Conservation (phyloP, 192 early-diverging fungal genomes). For the Podochytrium sp. region DNA sequence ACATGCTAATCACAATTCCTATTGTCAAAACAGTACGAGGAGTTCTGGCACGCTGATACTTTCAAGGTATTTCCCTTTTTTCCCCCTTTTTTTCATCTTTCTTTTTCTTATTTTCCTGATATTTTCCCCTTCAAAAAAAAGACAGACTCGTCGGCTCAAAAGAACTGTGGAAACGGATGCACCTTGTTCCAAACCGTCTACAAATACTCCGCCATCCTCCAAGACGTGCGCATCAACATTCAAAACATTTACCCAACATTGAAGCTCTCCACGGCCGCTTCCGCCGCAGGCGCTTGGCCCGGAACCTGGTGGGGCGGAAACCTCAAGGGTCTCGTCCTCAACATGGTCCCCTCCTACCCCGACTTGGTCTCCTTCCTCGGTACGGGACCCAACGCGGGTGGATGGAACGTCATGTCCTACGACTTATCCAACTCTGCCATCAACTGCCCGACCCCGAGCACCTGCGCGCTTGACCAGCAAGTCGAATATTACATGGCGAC, state of each 20-base stretch:
- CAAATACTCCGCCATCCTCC: constrained; percentile 44
- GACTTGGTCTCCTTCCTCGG: constrained; percentile 4
- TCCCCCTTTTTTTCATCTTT: too few species aligned
- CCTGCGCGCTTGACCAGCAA: constrained; percentile 3
- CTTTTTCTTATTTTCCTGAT: too few species aligned
- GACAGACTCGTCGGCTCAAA: not conserved
- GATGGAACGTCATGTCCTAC: constrained; percentile 25
- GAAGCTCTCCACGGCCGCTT: constrained; percentile 26
- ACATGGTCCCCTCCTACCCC: constrained; percentile 6
- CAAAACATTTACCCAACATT: constrained; percentile 51
- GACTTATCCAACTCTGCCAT: constrained; percentile 10
- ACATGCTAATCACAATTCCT: too few species aligned
- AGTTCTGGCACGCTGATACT: constrained; percentile 25
- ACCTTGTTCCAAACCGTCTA: constrained; percentile 22
- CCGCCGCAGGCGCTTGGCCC: constrained; percentile 17
- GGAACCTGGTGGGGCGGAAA: constrained; percentile 29
- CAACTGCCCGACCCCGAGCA: constrained; percentile 2
- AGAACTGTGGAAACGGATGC: not conserved
- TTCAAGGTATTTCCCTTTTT: too few species aligned
- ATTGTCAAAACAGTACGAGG: too few species aligned
- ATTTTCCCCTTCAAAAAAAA: too few species aligned
- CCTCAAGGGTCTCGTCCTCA: constrained; percentile 3
- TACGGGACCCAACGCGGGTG: constrained; percentile 14
- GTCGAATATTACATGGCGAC: constrained; percentile 12
- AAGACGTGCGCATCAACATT: constrained; percentile 67